These are phyloP conservation scores for Nepenthes gracilis DNA, from an alignment of 148 eudicot genomes.

Conservation along the genomic window DNA sequence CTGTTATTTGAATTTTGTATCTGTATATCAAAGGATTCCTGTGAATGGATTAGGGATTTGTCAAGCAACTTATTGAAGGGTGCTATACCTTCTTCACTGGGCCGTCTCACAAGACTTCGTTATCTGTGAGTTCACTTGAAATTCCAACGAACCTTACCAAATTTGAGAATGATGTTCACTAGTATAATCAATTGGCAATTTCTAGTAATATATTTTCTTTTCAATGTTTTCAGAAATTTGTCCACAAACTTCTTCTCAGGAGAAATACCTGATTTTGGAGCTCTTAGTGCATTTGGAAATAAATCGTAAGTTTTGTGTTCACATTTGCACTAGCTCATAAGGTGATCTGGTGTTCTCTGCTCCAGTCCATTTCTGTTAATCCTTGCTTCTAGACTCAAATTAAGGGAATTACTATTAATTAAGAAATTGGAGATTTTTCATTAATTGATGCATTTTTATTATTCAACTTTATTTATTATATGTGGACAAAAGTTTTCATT, in stretches of 20 bases:
- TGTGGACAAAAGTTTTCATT: too few species aligned
- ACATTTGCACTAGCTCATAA: background rate
- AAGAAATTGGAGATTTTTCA: background rate
- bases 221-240: slow-evolving; percentile 47
- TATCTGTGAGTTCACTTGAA: slow-evolving; percentile 43
- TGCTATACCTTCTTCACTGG: slow-evolving; percentile 85
- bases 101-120: slow-evolving; percentile 61
- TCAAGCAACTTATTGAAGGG: slow-evolving; percentile 85
- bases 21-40: background rate
- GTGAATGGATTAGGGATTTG: slow-evolving; percentile 51
- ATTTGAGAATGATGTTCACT: background rate
- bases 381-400: too few species aligned
- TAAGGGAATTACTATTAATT: too few species aligned
- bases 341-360: background rate
- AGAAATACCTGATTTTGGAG: slow-evolving; percentile 83
- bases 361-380: background rate
- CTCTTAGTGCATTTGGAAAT: slow-evolving; percentile 59
- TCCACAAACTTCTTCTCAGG: slow-evolving; percentile 92
- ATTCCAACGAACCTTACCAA: background rate
- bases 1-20: background rate
- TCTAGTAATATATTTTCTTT: background rate
- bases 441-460: background rate
- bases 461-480: too few species aligned
- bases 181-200: background rate
- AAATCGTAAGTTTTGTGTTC: slow-evolving; percentile 48